Evolutionary conservation across 106 monocot genomes (phyloP), one percentile per base, ranked within the genome.

Genomic region (Acorus gramineus): DNA sequence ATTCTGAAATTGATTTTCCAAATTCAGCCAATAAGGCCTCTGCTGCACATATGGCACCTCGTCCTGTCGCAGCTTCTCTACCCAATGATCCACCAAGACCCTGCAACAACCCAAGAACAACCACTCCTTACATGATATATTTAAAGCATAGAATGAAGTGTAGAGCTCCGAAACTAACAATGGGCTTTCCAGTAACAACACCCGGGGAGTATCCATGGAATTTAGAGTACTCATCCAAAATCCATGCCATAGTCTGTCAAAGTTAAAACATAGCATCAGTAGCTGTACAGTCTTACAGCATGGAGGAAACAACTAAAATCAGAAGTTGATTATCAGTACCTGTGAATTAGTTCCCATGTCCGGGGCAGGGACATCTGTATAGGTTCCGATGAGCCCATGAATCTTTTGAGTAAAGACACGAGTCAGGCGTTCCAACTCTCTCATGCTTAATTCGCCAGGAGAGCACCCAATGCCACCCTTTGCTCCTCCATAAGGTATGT

Each of bases 331-430:
- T 14, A 8, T 44, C 11, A 2, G 6, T 14, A 98, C 96, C 88
- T 98, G 91, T 57, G 91, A 63, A 75, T 98, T 98, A 13, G 96
- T 98, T 78, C 96, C 91, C 96, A 91, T 91, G 60, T 98, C 96
- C 56, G 96, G 96, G 28, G 96, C 91, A 0, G 87, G 96, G 60
- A 98, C 85, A 77, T 94, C 93, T 2, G 68, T 84, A 55, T 89
- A 86, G 42, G 72, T 80, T 63, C 93, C 89, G 49, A 94, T 94
- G 28, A 86, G 75, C 7, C 89, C 89, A 76, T 94, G 93, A 63
- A 93, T 86, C 62, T 93, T 89, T 77, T 89, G 93, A 28, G 93
- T 94, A 49, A 94, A 94, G 50, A 89, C 81, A 60, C 86, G 85
- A 8, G 93, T 94, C 42, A 94, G 75, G 10, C 89, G 83, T 76